These are phyloP conservation scores for Colletotrichum horii DNA, from an alignment of 2,329 filamentous ascomycete species.

Conservation along the genomic window DNA sequence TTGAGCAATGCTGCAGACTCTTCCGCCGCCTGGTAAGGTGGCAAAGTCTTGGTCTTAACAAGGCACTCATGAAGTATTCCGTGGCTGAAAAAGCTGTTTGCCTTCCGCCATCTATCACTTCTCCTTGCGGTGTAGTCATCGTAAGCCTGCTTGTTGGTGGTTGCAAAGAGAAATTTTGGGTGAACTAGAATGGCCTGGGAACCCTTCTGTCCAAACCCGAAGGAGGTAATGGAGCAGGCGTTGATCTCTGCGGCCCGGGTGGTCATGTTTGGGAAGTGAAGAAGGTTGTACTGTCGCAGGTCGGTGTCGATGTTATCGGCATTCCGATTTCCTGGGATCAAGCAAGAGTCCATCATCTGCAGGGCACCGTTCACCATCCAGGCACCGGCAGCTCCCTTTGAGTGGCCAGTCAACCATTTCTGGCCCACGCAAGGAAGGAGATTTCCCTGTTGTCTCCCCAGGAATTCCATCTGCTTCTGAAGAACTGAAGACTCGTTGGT, in stretches of 20 bases:
- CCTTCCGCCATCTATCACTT: background rate
- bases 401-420: slow-evolving; percentile 42
- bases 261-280: slow-evolving; percentile 35
- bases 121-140: background rate
- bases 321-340: slow-evolving; percentile 40
- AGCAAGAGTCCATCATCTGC: slow-evolving; percentile 36
- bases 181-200: slow-evolving; percentile 39
- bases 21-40: background rate
- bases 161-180: slow-evolving; percentile 39
- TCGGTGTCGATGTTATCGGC: slow-evolving; percentile 38
- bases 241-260: slow-evolving; percentile 30
- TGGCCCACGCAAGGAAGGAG: slow-evolving; percentile 36
- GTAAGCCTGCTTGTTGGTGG: slow-evolving; percentile 24
- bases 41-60: background rate
- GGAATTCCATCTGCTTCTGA: slow-evolving; percentile 35
- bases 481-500: slow-evolving; percentile 41
- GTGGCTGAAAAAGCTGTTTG: background rate
- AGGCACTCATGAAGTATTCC: background rate
- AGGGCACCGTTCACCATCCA: slow-evolving; percentile 43
- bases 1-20: background rate
- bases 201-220: slow-evolving; percentile 51
- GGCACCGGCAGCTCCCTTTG: slow-evolving; percentile 39
- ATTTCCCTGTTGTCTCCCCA: slow-evolving; percentile 39
- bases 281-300: slow-evolving; percentile 32
- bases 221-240: slow-evolving; percentile 43